These are phyloP conservation scores for Mycena rebaudengoi DNA, from an alignment of 768 basidiomycete species.

Conservation along the genomic window DNA sequence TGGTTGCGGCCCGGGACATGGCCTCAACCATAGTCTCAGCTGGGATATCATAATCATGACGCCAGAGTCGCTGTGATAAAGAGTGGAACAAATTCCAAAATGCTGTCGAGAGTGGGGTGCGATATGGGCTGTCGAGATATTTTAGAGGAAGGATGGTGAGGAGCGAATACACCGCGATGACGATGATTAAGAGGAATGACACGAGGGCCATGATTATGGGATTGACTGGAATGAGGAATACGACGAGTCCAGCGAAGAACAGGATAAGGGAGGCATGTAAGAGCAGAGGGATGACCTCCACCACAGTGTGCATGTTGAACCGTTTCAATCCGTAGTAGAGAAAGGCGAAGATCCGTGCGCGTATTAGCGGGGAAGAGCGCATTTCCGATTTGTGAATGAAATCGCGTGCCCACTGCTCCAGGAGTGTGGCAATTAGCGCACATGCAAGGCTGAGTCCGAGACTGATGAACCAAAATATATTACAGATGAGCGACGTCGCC, in stretches of 20 bases:
- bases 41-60: too few species aligned
- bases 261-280: slow-evolving; percentile 19
- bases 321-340: neutral
- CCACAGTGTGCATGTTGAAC: neutral
- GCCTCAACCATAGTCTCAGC: too few species aligned
- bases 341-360: neutral
- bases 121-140: slow-evolving; percentile 19
- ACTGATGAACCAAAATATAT: slow-evolving; percentile 1
- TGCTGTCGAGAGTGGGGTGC: slow-evolving; percentile 1
- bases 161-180: slow-evolving; percentile 1
- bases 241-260: slow-evolving; percentile 19
- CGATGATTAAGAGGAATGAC: neutral
- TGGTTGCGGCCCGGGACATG: too few species aligned
- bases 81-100: too few species aligned
- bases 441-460: slow-evolving; percentile 1
- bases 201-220: neutral
- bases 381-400: neutral
- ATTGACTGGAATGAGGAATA: slow-evolving; percentile 7
- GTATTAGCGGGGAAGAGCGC: neutral
- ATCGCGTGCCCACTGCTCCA: slow-evolving; percentile 10
- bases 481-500: neutral
- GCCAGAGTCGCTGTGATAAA: too few species aligned
- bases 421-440: slow-evolving; percentile 4
- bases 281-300: slow-evolving; percentile 14
- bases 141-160: slow-evolving; percentile 9